Conservation (phyloP, 257 asterid species). For the Ocimum tenuiflorum region DNA sequence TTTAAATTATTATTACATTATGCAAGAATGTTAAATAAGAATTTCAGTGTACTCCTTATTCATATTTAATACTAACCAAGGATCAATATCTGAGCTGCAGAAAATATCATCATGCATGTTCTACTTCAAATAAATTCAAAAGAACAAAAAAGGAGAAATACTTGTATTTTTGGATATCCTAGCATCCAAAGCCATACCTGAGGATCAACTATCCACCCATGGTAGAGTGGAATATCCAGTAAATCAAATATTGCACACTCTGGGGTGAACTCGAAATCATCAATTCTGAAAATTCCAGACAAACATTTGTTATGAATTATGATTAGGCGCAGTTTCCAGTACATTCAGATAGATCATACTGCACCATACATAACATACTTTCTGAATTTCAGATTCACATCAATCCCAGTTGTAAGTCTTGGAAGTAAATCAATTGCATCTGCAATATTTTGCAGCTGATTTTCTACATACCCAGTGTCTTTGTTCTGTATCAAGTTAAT, state of each 20-base stretch:
- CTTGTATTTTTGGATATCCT: neutral
- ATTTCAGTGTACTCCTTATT: neutral
- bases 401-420: constrained; percentile 92
- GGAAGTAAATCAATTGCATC: constrained; percentile 98
- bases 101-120: neutral
- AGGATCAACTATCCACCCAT: constrained; percentile 97
- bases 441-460: constrained; percentile 82
- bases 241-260: constrained; percentile 97
- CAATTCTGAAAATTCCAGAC: constrained; percentile 51
- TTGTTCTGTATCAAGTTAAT: constrained; percentile 46
- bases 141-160: neutral
- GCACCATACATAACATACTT: constrained; percentile 36
- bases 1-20: neutral
- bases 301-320: constrained; percentile 15
- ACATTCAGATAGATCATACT: neutral
- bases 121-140: neutral
- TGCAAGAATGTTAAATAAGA: neutral
- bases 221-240: constrained; percentile 93
- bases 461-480: constrained; percentile 69
- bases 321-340: neutral
- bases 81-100: neutral
- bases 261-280: constrained; percentile 90
- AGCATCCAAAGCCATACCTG: constrained; percentile 49
- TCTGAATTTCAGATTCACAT: constrained; percentile 78
- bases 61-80: neutral